phyloP scores from a whole-genome alignment of 441 rosid species.

The Populus hybrid region DNA sequence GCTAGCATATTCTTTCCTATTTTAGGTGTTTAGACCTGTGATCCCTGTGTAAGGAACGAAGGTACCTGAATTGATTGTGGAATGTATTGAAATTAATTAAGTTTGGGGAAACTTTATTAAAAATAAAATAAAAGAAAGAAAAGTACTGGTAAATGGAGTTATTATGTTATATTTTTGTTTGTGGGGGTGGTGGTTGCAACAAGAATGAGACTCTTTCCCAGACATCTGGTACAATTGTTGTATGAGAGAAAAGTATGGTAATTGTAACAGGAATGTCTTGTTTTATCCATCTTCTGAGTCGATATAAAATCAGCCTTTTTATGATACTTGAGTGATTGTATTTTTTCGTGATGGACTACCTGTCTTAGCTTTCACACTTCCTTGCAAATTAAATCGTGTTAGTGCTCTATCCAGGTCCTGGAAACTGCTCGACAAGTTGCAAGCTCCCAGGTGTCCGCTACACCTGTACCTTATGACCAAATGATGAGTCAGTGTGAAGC shows the following conservation, averaged over 20 bases:
- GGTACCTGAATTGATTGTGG: not conserved
- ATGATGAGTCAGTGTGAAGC: conserved; percentile 96
- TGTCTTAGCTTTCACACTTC: not conserved
- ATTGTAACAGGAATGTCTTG: not conserved
- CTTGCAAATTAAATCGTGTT: conserved; percentile 12
- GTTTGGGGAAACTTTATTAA: no score
- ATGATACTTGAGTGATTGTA: not conserved
- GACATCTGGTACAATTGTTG: not conserved
- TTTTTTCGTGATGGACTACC: not conserved
- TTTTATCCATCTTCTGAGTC: not conserved
- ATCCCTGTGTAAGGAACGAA: not conserved
- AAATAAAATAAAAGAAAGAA: no score
- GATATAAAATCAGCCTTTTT: not conserved
- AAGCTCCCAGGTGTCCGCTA: conserved; percentile 66
- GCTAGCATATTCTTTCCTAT: not conserved
- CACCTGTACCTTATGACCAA: conserved; percentile 77
- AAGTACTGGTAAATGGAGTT: no score
- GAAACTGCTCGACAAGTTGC: conserved; percentile 91
- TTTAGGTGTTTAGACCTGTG: not conserved
- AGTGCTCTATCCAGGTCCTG: conserved; percentile 48
- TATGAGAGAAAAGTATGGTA: not conserved
- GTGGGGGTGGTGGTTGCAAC: no score
- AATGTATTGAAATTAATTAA: no score
- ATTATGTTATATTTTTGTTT: not conserved
- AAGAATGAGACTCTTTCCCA: not conserved